These are phyloP conservation scores for Croton setiger DNA, from an alignment of 441 rosid genomes.

Conservation along the genomic window DNA sequence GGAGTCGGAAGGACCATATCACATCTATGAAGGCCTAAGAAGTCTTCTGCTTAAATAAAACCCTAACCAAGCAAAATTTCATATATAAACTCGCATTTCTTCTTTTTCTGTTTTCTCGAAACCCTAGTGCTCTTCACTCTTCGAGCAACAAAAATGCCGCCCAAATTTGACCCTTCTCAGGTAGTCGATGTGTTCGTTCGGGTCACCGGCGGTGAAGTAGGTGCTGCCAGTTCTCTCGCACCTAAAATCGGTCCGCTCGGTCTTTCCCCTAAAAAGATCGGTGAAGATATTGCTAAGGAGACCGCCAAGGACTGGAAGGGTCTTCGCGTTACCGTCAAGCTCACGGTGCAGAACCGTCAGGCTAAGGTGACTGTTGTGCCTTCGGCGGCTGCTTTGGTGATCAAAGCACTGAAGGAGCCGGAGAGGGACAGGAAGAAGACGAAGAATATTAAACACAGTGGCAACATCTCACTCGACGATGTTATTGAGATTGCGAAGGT, in stretches of 20 bases:
- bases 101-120: neutral
- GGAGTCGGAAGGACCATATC: no score
- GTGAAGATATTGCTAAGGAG: slow-evolving; percentile 86
- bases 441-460: slow-evolving; percentile 71
- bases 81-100: neutral
- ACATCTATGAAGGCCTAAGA: neutral
- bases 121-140: neutral
- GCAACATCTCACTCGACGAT: slow-evolving; percentile 63
- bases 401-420: slow-evolving; percentile 76
- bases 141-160: slow-evolving; percentile 50
- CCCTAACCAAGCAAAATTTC: neutral
- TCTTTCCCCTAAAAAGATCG: slow-evolving; percentile 84
- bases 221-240: slow-evolving; percentile 73
- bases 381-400: slow-evolving; percentile 70
- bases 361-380: slow-evolving; percentile 81
- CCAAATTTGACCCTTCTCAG: slow-evolving; percentile 73
- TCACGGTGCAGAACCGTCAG: slow-evolving; percentile 84
- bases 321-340: slow-evolving; percentile 67
- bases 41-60: neutral
- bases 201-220: slow-evolving; percentile 90
- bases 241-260: slow-evolving; percentile 92
- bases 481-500: slow-evolving; percentile 74
- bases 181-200: slow-evolving; percentile 79
- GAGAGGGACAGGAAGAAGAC: slow-evolving; percentile 85
- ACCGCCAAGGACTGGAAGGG: slow-evolving; percentile 95